Evolutionary conservation across 106 monocot species (phyloP).

Genomic region (Triglochin maritima): DNA sequence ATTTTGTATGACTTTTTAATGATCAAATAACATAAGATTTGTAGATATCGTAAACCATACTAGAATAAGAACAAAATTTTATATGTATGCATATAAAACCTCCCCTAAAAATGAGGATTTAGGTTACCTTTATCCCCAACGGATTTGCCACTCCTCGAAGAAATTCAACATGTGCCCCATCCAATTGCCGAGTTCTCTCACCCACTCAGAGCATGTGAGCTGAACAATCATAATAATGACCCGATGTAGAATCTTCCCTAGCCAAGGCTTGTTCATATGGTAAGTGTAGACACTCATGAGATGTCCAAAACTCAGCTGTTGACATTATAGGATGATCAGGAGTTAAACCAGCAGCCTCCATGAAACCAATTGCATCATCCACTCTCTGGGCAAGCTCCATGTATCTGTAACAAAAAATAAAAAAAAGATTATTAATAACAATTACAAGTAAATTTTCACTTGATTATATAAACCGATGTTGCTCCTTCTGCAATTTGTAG

Average conservation of each 20-base stretch:
- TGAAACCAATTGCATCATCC: conserved; percentile 54
- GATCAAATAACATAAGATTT: too few species aligned
- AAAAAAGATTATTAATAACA: not conserved
- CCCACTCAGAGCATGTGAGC: conserved; percentile 71
- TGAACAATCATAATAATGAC: conserved; percentile 52
- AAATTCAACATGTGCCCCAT: conserved; percentile 64
- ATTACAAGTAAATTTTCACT: not conserved
- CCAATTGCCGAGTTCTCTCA: conserved; percentile 52
- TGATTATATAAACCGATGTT: not conserved
- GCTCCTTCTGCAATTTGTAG: too few species aligned
- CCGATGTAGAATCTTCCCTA: conserved; percentile 48
- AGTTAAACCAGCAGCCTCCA: conserved; percentile 50
- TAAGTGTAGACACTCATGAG: conserved; percentile 56
- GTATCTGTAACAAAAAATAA: conserved; percentile 15
- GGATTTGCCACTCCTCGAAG: conserved; percentile 56
- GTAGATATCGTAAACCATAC: too few species aligned
- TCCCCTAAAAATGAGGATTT: too few species aligned
- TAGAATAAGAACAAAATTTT: too few species aligned
- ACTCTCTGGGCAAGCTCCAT: conserved; percentile 53
- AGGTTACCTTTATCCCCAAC: conserved; percentile 47
- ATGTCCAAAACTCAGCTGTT: conserved; percentile 53
- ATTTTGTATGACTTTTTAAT: too few species aligned
- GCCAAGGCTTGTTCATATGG: conserved; percentile 62
- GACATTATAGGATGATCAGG: conserved; percentile 52
- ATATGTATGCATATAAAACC: not conserved